These are phyloP conservation scores for Trichoderma aggressivum DNA, from an alignment of 2,329 filamentous ascomycete species.

Conservation along the genomic window DNA sequence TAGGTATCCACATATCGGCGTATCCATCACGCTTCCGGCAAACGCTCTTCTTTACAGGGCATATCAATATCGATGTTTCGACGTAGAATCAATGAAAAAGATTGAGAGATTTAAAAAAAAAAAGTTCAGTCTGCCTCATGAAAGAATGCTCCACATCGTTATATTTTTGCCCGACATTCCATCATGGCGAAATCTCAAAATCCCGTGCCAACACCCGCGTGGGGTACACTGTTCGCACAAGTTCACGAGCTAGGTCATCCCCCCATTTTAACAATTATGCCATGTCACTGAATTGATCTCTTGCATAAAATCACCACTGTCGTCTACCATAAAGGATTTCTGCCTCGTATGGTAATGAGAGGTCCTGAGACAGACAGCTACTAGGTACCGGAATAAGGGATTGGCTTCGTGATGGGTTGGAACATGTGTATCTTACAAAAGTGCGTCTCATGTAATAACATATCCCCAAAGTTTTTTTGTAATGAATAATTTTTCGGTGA, in stretches of 20 bases:
- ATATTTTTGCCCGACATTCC: neutral
- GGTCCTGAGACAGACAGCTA: no score
- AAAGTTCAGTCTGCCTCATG: neutral
- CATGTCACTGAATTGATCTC: neutral
- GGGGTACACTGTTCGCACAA: neutral
- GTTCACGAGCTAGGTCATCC: neutral
- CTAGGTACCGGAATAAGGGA: no score
- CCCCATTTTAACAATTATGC: neutral
- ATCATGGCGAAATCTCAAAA: neutral
- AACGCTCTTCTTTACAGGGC: neutral
- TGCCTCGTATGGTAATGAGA: neutral
- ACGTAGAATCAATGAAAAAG: neutral
- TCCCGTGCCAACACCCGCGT: neutral
- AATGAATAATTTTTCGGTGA: no score
- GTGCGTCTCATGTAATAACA: no score
- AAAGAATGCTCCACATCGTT: neutral
- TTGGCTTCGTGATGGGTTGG: no score
- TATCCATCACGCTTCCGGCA: neutral
- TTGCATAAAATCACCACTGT: neutral
- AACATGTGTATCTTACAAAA: no score
- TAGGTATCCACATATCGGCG: conserved; percentile 1
- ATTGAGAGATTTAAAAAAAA: accelerated
- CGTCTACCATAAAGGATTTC: neutral
- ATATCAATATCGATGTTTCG: neutral
- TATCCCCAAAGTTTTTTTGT: no score